These are phyloP conservation scores for Penicillium crustosum DNA, from an alignment of 2,329 filamentous ascomycete species.

Conservation along the genomic window DNA sequence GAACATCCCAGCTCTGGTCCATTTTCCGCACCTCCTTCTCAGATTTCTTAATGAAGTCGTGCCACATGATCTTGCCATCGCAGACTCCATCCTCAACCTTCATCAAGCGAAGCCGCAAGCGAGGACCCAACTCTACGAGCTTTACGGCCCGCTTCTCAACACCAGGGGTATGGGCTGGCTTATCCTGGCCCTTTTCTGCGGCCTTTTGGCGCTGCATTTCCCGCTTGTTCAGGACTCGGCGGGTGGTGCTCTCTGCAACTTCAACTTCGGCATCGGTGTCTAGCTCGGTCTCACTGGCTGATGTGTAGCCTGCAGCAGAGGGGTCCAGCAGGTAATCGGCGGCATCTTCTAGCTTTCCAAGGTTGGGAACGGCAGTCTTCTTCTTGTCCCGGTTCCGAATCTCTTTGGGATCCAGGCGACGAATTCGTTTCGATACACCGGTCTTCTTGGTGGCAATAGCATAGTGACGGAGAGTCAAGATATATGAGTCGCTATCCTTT, in stretches of 20 bases:
- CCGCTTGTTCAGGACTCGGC: constrained; percentile 53
- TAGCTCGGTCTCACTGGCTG: constrained; percentile 86
- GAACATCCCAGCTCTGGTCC: constrained; percentile 81
- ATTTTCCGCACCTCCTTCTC: constrained; percentile 73
- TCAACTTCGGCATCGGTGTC: constrained; percentile 97
- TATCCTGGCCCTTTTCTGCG: constrained; percentile 48
- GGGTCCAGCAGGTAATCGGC: constrained; percentile 90
- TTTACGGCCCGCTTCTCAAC: constrained; percentile 88
- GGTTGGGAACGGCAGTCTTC: constrained; percentile 72
- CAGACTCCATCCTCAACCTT: constrained; percentile 97
- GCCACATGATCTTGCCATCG: constrained; percentile 91
- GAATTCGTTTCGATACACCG: constrained; percentile 78
- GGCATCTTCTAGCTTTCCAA: constrained; percentile 88
- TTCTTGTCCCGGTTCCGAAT: constrained; percentile 69
- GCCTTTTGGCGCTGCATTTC: constrained; percentile 50
- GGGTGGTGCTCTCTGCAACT: constrained; percentile 60
- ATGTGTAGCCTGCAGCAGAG: constrained; percentile 78
- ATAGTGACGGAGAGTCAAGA: constrained; percentile 88
- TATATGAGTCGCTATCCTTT: constrained; percentile 64
- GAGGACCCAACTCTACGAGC: constrained; percentile 85
- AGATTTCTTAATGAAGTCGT: constrained; percentile 87
- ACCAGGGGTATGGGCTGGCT: constrained; percentile 39
- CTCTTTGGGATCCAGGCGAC: constrained; percentile 81
- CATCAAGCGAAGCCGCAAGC: constrained; percentile 82
- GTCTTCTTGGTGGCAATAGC: constrained; percentile 88